These are phyloP conservation scores for Botryobasidium botryosum DNA, from an alignment of 768 basidiomycete species.

Conservation along the genomic window DNA sequence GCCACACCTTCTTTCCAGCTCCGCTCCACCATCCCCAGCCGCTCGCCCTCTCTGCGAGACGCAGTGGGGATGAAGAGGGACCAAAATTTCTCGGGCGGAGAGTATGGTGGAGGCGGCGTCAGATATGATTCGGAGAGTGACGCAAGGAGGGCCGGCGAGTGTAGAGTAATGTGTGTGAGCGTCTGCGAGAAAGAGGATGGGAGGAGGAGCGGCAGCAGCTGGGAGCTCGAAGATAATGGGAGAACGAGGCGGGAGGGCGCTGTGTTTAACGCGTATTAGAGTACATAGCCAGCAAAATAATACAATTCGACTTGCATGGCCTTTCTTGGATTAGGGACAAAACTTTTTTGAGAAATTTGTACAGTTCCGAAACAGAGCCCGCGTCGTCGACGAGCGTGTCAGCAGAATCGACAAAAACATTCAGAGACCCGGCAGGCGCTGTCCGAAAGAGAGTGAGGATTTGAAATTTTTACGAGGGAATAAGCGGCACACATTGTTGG, in stretches of 20 bases:
- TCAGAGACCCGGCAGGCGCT: slow-evolving; percentile 32
- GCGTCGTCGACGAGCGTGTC: slow-evolving; percentile 47
- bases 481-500: background rate
- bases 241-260: slow-evolving; percentile 43
- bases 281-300: no score
- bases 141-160: slow-evolving; percentile 49
- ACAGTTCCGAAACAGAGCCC: slow-evolving; percentile 35
- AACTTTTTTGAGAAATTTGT: slow-evolving; percentile 34
- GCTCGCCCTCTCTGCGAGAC: slow-evolving; percentile 38
- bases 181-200: slow-evolving; percentile 48
- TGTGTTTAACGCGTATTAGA: no score
- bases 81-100: slow-evolving; percentile 61
- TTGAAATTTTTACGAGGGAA: background rate
- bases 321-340: slow-evolving; percentile 14
- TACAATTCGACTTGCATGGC: no score
- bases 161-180: slow-evolving; percentile 44
- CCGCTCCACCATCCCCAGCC: slow-evolving; percentile 34
- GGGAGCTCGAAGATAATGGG: slow-evolving; percentile 34
- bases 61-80: slow-evolving; percentile 53
- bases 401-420: slow-evolving; percentile 53
- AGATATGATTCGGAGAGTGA: slow-evolving; percentile 58
- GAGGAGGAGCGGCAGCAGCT: slow-evolving; percentile 36
- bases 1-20: slow-evolving; percentile 35
- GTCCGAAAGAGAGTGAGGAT: slow-evolving; percentile 12
- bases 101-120: slow-evolving; percentile 47